Conservation (phyloP, 2,329 filamentous ascomycete species). For the Niveomyces coronatus region DNA sequence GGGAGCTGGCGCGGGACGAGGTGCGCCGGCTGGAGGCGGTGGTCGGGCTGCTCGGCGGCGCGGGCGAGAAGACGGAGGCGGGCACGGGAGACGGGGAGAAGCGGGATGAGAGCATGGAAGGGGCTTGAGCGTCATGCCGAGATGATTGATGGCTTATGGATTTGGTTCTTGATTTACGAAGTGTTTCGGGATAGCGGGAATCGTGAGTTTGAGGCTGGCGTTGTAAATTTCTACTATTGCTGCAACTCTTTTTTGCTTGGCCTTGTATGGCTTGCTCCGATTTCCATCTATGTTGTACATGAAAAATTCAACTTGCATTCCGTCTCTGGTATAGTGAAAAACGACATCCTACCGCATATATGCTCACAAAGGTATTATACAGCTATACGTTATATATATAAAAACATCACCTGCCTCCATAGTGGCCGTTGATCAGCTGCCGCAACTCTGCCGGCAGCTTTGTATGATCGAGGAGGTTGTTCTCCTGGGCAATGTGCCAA, state of each 20-base stretch:
- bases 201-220: too few species aligned
- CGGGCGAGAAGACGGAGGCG: too few species aligned
- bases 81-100: neutral
- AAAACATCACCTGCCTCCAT: neutral
- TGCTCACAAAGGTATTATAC: neutral
- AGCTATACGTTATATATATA: neutral
- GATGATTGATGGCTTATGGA: neutral
- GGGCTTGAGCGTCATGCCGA: too few species aligned
- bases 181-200: too few species aligned
- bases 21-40: slow-evolving; percentile 47
- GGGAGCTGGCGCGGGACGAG: slow-evolving; percentile 38
- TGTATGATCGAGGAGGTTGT: slow-evolving; percentile 25
- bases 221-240: too few species aligned
- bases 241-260: too few species aligned
- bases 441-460: slow-evolving; percentile 14
- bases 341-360: neutral
- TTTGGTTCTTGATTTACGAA: too few species aligned
- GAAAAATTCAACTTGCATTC: neutral
- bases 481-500: slow-evolving; percentile 35
- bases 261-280: too few species aligned
- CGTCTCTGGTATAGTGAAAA: too few species aligned
- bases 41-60: slow-evolving; percentile 33
- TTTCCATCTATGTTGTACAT: neutral
- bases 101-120: slow-evolving; percentile 9
- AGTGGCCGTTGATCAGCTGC: slow-evolving; percentile 7